Evolutionary conservation across 2,329 filamentous ascomycete genomes (phyloP).

Genomic region (Monilinia polystroma): DNA sequence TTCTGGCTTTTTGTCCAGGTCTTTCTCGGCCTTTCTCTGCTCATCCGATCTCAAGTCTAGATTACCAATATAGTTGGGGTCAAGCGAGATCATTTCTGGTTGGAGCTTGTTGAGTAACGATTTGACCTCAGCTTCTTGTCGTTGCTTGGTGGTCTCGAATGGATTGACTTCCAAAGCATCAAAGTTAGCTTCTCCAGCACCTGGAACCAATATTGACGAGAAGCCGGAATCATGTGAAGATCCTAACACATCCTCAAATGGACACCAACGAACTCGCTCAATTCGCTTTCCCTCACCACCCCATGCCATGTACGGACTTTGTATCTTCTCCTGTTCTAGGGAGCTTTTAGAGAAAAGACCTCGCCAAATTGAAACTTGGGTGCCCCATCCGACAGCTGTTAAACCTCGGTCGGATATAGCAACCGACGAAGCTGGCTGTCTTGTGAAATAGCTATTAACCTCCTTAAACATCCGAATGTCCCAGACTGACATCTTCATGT

Average conservation of each 20-base stretch:
- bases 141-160: conserved; percentile 89
- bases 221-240: conserved; percentile 84
- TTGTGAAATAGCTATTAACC: conserved; percentile 83
- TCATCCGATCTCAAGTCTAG: conserved; percentile 79
- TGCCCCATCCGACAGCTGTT: conserved; percentile 88
- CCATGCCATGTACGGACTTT: conserved; percentile 91
- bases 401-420: conserved; percentile 86
- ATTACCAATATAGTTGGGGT: conserved; percentile 88
- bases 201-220: conserved; percentile 84
- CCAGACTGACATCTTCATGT: conserved; percentile 91
- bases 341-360: conserved; percentile 77
- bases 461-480: conserved; percentile 93
- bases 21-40: conserved; percentile 72
- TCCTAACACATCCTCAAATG: conserved; percentile 89
- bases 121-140: conserved; percentile 90
- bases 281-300: conserved; percentile 80
- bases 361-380: conserved; percentile 85
- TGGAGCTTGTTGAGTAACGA: conserved; percentile 88
- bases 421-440: conserved; percentile 77
- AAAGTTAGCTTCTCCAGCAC: conserved; percentile 95
- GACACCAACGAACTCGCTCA: conserved; percentile 86
- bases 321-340: conserved; percentile 72
- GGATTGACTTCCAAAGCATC: conserved; percentile 93
- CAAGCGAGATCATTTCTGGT: conserved; percentile 94
- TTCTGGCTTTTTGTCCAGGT: conserved; percentile 68